Conservation (phyloP, 129 eudicot genomes). For the Silybum marianum region DNA sequence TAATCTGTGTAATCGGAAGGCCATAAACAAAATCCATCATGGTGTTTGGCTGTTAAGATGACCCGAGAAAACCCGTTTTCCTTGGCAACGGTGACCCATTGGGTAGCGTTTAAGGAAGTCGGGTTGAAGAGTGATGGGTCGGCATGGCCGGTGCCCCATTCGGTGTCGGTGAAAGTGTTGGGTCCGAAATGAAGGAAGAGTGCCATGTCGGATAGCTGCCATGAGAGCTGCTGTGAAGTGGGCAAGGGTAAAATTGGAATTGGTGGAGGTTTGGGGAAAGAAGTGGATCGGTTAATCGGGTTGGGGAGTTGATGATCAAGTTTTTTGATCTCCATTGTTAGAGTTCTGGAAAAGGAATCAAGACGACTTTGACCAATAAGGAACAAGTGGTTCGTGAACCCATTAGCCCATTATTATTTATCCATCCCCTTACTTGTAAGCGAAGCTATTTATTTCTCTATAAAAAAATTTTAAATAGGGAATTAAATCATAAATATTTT, state of each 20-base stretch:
- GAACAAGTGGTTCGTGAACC: background rate
- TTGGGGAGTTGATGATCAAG: slow-evolving; percentile 22
- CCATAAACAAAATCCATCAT: slow-evolving; percentile 95
- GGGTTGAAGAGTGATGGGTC: slow-evolving; percentile 77
- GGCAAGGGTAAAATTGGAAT: slow-evolving; percentile 86
- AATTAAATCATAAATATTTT: too few relatives aligned
- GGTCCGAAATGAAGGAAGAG: slow-evolving; percentile 92
- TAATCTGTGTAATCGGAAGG: slow-evolving; percentile 80
- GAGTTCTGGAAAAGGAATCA: background rate
- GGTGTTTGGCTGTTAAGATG: slow-evolving; percentile 82
- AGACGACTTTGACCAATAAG: background rate
- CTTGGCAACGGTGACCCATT: slow-evolving; percentile 83
- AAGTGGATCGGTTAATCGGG: slow-evolving; percentile 32
- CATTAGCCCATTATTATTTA: too few relatives aligned
- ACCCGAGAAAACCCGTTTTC: slow-evolving; percentile 72
- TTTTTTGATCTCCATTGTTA: background rate
- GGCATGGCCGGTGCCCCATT: slow-evolving; percentile 82
- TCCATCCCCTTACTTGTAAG: too few relatives aligned
- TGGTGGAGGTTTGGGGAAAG: slow-evolving; percentile 68
- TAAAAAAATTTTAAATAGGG: too few relatives aligned
- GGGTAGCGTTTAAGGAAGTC: slow-evolving; percentile 49
- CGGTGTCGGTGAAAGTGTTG: slow-evolving; percentile 86
- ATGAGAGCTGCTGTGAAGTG: slow-evolving; percentile 61
- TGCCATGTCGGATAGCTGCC: slow-evolving; percentile 85
- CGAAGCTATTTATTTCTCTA: too few relatives aligned